A percentile compares a stretch with the other conserved stretches of the same genome.
Conservation (phyloP, 345 rosid species). For the Kernera saxatilis region DNA sequence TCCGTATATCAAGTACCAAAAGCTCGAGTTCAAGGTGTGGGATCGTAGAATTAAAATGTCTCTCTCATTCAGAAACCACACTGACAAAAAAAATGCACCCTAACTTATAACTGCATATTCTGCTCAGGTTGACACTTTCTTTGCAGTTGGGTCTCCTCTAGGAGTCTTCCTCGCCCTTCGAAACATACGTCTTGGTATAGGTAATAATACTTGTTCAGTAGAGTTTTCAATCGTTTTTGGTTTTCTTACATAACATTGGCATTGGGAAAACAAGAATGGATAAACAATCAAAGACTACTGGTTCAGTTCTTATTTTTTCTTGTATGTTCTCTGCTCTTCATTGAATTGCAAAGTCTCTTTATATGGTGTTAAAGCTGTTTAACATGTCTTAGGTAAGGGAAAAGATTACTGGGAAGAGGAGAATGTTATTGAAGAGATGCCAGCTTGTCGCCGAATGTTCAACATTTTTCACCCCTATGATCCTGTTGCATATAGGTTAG, state of each 20-base stretch:
- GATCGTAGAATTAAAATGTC: background rate
- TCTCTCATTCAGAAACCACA: background rate
- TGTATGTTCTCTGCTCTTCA: background rate
- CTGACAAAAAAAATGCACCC: background rate
- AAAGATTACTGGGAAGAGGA: conserved; percentile 83
- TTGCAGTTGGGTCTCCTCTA: conserved; percentile 98
- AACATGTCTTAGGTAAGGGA: conserved; percentile 63
- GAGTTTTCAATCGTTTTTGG: background rate
- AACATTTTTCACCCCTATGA: conserved; percentile 97
- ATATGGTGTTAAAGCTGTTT: background rate
- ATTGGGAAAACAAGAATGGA: background rate
- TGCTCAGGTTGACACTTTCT: conserved; percentile 87
- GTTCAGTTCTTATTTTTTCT: background rate
- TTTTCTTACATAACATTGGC: background rate
- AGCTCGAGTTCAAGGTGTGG: conserved; percentile 85
- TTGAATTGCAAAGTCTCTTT: background rate
- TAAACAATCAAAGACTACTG: background rate
- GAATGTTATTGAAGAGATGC: conserved; percentile 82
- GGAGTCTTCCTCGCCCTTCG: conserved; percentile 97
- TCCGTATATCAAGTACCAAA: conserved; percentile 74
- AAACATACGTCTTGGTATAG: conserved; percentile 81
- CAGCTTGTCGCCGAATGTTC: conserved; percentile 91
- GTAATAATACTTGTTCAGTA: conserved; percentile 36
- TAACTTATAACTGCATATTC: conserved; percentile 8
- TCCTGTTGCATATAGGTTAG: conserved; percentile 97